Evolutionary conservation across 2,329 filamentous ascomycete genomes (phyloP).

Genomic region (Aspergillus chevalieri): DNA sequence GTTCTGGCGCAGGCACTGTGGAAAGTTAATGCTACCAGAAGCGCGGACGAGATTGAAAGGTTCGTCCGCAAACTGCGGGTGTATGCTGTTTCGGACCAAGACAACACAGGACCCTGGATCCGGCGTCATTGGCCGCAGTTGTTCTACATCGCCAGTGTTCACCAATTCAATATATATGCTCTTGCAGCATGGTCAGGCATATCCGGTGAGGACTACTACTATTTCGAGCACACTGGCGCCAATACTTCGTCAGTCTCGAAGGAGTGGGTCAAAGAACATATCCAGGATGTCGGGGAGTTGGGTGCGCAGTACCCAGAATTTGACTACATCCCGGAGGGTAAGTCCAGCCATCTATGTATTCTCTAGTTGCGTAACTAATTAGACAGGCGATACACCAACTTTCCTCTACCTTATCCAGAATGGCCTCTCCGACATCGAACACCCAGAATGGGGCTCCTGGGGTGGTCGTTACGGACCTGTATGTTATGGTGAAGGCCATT

Average conservation of each 20-base stretch:
- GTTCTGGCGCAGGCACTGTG: constrained; percentile 44
- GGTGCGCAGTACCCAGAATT: constrained; percentile 43
- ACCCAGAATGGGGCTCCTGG: constrained; percentile 39
- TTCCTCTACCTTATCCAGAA: constrained; percentile 39
- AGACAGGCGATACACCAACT: constrained; percentile 36
- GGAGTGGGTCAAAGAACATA: constrained; percentile 48
- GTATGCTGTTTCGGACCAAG: constrained; percentile 55
- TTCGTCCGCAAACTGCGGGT: constrained; percentile 42
- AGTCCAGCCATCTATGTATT: background rate
- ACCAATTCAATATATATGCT: constrained; percentile 52
- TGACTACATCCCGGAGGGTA: constrained; percentile 45
- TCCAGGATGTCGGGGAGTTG: constrained; percentile 46
- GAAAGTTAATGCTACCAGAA: constrained; percentile 14
- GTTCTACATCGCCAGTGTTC: constrained; percentile 51
- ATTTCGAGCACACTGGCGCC: constrained; percentile 44
- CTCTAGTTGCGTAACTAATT: background rate
- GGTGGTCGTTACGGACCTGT: constrained; percentile 32
- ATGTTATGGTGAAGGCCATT: constrained; percentile 16
- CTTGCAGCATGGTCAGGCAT: constrained; percentile 53
- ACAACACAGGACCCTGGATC: constrained; percentile 53
- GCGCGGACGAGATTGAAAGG: constrained; percentile 22
- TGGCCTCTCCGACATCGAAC: constrained; percentile 32
- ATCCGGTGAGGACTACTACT: constrained; percentile 42
- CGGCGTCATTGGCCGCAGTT: constrained; percentile 49
- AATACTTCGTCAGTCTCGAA: constrained; percentile 45